Conservation (phyloP, 163 green algal species). For the Scenedesmus sp. region DNA sequence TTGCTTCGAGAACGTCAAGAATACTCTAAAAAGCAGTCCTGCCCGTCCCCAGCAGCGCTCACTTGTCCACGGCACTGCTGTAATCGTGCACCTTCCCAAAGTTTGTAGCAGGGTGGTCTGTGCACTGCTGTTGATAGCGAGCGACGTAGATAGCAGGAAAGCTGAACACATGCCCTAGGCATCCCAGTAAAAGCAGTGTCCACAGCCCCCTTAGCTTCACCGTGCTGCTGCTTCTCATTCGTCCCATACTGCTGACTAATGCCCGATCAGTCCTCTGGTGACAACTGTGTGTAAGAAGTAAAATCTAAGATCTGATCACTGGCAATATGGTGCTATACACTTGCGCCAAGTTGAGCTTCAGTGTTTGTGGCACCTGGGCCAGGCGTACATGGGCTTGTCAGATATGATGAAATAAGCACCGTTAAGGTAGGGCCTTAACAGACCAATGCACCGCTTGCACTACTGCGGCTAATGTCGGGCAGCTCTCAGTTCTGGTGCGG, state of each 20-base stretch:
- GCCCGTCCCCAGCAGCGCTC: neutral
- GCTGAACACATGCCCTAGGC: no score
- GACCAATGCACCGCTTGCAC: neutral
- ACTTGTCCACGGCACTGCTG: constrained; percentile 30
- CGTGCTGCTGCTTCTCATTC: neutral
- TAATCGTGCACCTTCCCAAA: constrained; percentile 45
- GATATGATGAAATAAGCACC: neutral
- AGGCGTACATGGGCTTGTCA: neutral
- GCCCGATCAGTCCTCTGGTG: neutral
- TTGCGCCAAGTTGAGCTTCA: neutral
- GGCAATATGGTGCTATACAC: neutral
- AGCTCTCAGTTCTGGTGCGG: neutral
- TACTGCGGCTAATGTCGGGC: neutral
- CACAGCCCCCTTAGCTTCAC: neutral
- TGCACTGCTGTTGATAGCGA: constrained; percentile 39
- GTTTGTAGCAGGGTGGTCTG: constrained; percentile 2
- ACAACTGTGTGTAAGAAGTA: no score
- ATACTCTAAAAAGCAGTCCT: neutral
- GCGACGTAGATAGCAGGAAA: constrained; percentile 35
- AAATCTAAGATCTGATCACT: no score
- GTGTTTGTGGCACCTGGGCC: neutral
- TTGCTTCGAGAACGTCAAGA: neutral
- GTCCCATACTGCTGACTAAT: neutral
- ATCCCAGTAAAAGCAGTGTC: neutral
- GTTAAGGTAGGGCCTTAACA: neutral